A percentile compares a stretch with the other conserved stretches of the same genome.
These are phyloP conservation scores for Fraxinus americana DNA, from an alignment of 257 asterid genomes.

Conservation along the genomic window DNA sequence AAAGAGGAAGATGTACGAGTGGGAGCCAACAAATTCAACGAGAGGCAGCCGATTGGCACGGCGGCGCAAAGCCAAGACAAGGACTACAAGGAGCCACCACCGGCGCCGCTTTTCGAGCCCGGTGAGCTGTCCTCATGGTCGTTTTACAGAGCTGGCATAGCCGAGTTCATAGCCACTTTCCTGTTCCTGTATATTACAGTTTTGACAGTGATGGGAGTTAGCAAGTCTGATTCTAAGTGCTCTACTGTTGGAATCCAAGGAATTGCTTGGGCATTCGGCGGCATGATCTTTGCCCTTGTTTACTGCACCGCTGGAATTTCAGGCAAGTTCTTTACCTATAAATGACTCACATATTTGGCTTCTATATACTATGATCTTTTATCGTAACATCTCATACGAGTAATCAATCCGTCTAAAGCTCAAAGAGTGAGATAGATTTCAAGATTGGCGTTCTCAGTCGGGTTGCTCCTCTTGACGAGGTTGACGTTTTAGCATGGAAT, in stretches of 20 bases:
- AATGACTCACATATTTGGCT: neutral
- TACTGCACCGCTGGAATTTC: conserved; percentile 76
- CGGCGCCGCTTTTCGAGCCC: conserved; percentile 64
- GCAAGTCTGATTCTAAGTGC: conserved; percentile 46
- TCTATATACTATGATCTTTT: neutral
- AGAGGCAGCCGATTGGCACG: conserved; percentile 64
- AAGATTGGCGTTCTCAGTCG: too few relatives aligned
- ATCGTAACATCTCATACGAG: too few relatives aligned
- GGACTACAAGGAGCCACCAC: conserved; percentile 76
- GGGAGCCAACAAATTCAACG: conserved; percentile 62
- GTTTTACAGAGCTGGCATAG: conserved; percentile 63
- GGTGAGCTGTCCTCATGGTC: conserved; percentile 64
- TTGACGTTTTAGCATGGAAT: too few relatives aligned
- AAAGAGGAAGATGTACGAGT: conserved; percentile 63
- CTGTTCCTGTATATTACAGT: conserved; percentile 53
- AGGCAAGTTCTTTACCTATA: conserved; percentile 30
- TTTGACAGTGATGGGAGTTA: conserved; percentile 61
- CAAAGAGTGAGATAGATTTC: too few relatives aligned
- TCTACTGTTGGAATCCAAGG: conserved; percentile 64
- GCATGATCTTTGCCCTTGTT: conserved; percentile 71
- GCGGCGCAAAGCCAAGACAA: conserved; percentile 65
- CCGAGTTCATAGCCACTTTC: conserved; percentile 66
- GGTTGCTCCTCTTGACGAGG: neutral
- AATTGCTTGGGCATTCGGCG: conserved; percentile 78
- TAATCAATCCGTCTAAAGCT: too few relatives aligned